Evolutionary conservation across 2,329 filamentous ascomycete species (phyloP).

Genomic region (Pyricularia sp.): DNA sequence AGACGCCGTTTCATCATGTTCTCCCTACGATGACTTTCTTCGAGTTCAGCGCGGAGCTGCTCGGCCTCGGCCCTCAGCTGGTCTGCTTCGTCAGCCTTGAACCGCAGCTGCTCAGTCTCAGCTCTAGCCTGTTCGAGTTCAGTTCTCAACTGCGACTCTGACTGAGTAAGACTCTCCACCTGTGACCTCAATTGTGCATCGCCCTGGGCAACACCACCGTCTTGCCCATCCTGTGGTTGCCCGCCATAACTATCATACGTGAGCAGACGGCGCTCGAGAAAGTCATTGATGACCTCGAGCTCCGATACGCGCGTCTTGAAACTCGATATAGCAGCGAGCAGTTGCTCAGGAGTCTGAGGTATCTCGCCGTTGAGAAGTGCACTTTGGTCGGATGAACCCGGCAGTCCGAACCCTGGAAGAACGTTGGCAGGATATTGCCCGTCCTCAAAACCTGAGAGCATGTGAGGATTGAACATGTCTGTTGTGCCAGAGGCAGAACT

Average conservation of each 20-base stretch:
- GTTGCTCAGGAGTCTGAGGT: slow-evolving; percentile 70
- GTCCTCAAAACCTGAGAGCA: slow-evolving; percentile 67
- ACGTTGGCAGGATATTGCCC: slow-evolving; percentile 55
- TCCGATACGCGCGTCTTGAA: slow-evolving; percentile 95
- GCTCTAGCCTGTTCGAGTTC: slow-evolving; percentile 39
- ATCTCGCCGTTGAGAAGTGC: slow-evolving; percentile 47
- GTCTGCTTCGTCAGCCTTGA: background rate
- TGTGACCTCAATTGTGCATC: slow-evolving; percentile 40
- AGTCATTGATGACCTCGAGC: slow-evolving; percentile 85
- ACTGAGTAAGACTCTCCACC: slow-evolving; percentile 44
- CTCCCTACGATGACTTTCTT: slow-evolving; percentile 70
- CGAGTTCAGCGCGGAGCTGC: slow-evolving; percentile 52
- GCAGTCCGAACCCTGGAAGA: slow-evolving; percentile 38
- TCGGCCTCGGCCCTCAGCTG: background rate
- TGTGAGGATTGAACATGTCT: slow-evolving; percentile 62
- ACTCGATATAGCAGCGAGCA: slow-evolving; percentile 70
- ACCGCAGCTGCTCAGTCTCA: slow-evolving; percentile 16
- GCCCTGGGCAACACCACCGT: slow-evolving; percentile 59
- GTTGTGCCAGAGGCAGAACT: slow-evolving; percentile 74
- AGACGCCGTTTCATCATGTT: slow-evolving; percentile 73
- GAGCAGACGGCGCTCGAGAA: slow-evolving; percentile 65
- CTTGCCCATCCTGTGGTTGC: slow-evolving; percentile 52
- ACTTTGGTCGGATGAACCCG: slow-evolving; percentile 30
- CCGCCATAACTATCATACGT: slow-evolving; percentile 57
- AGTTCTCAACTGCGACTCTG: slow-evolving; percentile 46